Conservation (phyloP, 345 rosid genomes). For the Salix caprea region DNA sequence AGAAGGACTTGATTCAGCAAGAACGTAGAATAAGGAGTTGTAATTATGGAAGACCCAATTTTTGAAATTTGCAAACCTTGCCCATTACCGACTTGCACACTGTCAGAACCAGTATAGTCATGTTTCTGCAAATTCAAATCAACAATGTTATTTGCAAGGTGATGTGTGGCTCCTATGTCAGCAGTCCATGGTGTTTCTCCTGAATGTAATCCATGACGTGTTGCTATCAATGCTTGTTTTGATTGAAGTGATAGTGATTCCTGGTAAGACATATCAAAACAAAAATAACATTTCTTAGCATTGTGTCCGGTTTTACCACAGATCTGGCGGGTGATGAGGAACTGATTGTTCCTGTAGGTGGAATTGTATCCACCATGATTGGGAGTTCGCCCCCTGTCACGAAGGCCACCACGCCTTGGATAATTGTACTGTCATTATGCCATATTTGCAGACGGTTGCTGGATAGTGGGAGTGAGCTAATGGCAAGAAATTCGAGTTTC, state of each 20-base stretch:
- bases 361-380: neutral
- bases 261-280: neutral
- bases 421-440: neutral
- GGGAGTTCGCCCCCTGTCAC: neutral
- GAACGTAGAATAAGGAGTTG: neutral
- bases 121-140: too few species aligned
- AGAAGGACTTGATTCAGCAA: neutral
- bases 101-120: neutral
- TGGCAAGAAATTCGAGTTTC: too few species aligned
- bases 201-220: rapidly evolving
- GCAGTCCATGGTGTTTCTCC: neutral
- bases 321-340: neutral
- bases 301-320: too few species aligned
- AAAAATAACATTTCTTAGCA: neutral
- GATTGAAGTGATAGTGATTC: rapidly evolving
- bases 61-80: neutral
- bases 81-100: neutral
- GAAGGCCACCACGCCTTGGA: neutral
- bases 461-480: too few species aligned
- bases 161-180: neutral
- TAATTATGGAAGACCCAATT: rapidly evolving
- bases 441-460: too few species aligned
- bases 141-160: neutral
- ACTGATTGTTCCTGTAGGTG: neutral
- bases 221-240: rapidly evolving